Evolutionary conservation across 768 basidiomycete genomes (phyloP).

Genomic region (Boletus eberwhitei): DNA sequence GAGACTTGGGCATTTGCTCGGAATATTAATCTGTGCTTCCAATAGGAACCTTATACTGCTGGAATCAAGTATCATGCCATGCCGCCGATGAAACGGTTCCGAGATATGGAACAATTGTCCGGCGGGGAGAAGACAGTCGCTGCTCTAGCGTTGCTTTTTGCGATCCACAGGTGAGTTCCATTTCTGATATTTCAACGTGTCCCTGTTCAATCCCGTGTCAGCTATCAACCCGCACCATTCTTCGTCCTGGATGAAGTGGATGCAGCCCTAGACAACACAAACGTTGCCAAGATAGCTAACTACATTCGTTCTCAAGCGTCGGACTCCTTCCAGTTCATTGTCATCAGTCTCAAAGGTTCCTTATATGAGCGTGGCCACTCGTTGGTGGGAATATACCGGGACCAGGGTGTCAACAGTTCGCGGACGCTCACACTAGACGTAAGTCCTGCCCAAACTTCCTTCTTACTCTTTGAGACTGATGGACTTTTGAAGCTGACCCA

Average conservation of each 20-base stretch:
- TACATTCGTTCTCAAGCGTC: constrained; percentile 88
- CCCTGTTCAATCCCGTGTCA: constrained; percentile 27
- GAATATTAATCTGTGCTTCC: constrained; percentile 1
- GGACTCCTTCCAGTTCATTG: constrained; percentile 88
- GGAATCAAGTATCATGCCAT: constrained; percentile 99
- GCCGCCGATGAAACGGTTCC: constrained; percentile 99
- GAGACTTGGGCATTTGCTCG: constrained; percentile 20
- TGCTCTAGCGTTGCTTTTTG: constrained; percentile 92
- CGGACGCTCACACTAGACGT: constrained; percentile 90
- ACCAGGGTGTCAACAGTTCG: constrained; percentile 92
- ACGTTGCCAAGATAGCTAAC: constrained; percentile 92
- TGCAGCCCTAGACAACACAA: constrained; percentile 97
- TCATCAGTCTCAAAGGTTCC: constrained; percentile 94
- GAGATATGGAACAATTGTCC: constrained; percentile 98
- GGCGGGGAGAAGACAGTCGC: constrained; percentile 99
- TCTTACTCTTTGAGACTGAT: constrained; percentile 6
- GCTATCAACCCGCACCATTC: constrained; percentile 95
- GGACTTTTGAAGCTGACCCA: constrained; percentile 23
- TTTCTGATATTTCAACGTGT: not conserved
- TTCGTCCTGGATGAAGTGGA: constrained; percentile 99
- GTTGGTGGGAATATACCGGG: constrained; percentile 90
- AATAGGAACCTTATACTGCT: constrained; percentile 74
- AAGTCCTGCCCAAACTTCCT: constrained; percentile 20
- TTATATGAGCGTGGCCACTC: constrained; percentile 88
- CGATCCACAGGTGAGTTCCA: constrained; percentile 78